Conservation (phyloP, 805 yeast species). For the Candida caryicola region DNA sequence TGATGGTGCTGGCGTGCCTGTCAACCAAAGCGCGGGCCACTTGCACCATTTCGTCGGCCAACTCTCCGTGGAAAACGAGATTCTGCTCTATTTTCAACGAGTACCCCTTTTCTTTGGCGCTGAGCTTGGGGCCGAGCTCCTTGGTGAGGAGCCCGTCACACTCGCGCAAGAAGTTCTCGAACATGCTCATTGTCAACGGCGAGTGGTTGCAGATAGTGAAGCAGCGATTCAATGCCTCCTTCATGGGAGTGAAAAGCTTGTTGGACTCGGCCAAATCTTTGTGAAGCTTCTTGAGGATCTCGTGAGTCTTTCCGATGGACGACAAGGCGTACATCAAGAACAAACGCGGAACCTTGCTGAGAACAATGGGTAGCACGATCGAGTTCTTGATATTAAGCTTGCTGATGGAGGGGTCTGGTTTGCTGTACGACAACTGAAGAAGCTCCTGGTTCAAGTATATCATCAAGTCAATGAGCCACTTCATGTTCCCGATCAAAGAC, state of each 20-base stretch:
- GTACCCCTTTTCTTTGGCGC: conserved; percentile 22
- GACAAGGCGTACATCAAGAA: conserved; percentile 64
- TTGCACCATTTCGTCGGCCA: conserved; percentile 46
- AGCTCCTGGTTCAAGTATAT: conserved; percentile 73
- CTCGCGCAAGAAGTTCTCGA: conserved; percentile 62
- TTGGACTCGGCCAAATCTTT: conserved; percentile 45
- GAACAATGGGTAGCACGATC: conserved; percentile 54
- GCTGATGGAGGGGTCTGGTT: conserved; percentile 17
- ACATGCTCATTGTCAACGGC: conserved; percentile 53
- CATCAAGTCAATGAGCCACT: conserved; percentile 83
- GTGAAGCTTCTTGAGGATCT: conserved; percentile 53
- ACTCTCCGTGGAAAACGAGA: conserved; percentile 57
- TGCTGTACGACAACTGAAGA: conserved; percentile 39
- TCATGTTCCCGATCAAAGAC: conserved; percentile 66
- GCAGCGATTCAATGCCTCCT: conserved; percentile 50
- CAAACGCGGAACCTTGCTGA: conserved; percentile 69
- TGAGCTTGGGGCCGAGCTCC: conserved; percentile 22
- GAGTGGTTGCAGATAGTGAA: conserved; percentile 48
- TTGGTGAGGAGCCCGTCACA: conserved; percentile 43
- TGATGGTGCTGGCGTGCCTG: conserved; percentile 42
- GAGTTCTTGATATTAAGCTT: conserved; percentile 31
- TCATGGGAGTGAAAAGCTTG: conserved; percentile 46
- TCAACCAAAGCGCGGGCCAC: conserved; percentile 45
- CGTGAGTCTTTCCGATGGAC: conserved; percentile 61
- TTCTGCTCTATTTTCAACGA: conserved; percentile 57